A percentile compares a stretch with the other conserved stretches of the same genome.
These are phyloP conservation scores for Hapsidospora chrysogenum DNA, from an alignment of 495 filamentous ascomycete genomes.

Conservation along the genomic window DNA sequence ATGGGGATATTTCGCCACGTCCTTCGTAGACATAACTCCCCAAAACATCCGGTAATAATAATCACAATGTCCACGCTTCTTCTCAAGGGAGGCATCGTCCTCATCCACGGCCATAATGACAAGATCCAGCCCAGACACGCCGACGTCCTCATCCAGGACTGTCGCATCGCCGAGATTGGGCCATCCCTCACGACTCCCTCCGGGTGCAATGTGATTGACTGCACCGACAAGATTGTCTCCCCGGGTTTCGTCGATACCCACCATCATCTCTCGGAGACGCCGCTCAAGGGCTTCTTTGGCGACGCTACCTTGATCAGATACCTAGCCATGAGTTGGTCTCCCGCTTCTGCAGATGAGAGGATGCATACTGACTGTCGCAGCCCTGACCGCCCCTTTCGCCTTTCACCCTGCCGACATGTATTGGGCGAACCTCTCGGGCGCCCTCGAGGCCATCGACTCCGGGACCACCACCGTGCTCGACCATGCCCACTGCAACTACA, in stretches of 20 bases:
- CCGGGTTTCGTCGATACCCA: conserved; percentile 46
- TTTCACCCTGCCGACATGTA: conserved; percentile 32
- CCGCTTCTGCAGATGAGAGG: background rate
- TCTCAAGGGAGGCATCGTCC: too few species aligned
- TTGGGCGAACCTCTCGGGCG: conserved; percentile 35
- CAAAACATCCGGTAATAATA: too few species aligned
- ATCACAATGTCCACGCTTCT: too few species aligned
- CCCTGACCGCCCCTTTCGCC: conserved; percentile 10
- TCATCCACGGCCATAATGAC: too few species aligned
- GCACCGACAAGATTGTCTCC: conserved; percentile 34
- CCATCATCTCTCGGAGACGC: conserved; percentile 42
- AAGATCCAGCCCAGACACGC: too few species aligned
- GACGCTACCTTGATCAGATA: conserved; percentile 13
- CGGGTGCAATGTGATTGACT: conserved; percentile 36
- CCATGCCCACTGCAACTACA: conserved; percentile 33
- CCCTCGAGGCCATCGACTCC: conserved; percentile 32
- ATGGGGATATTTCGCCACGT: too few species aligned
- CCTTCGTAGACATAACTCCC: too few species aligned
- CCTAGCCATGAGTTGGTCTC: background rate
- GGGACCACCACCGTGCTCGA: conserved; percentile 43
- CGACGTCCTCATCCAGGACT: too few species aligned
- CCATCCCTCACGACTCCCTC: too few species aligned
- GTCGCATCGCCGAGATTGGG: too few species aligned
- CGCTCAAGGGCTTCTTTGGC: conserved; percentile 18
- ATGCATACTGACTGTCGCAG: background rate